A percentile compares a stretch with the other conserved stretches of the same genome.
Conservation (phyloP, 2,329 filamentous ascomycete species). For the Fusarium avenaceum region DNA sequence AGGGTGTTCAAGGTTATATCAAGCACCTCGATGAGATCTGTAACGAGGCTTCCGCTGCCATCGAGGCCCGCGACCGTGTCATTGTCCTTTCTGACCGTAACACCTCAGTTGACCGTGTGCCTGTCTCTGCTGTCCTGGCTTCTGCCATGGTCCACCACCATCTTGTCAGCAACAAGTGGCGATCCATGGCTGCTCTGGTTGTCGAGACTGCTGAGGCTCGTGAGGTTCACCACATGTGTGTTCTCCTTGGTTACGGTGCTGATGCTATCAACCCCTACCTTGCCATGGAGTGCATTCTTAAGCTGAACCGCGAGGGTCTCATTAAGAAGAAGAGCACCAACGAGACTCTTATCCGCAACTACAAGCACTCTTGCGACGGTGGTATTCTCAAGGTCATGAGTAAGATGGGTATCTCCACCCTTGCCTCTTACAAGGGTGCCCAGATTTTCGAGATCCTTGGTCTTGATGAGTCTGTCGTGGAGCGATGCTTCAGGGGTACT, state of each 20-base stretch:
- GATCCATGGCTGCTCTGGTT: conserved; percentile 86
- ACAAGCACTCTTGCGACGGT: conserved; percentile 95
- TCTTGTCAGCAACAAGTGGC: conserved; percentile 94
- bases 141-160: conserved; percentile 97
- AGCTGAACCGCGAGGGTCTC: conserved; percentile 92
- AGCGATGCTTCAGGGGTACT: conserved; percentile 94
- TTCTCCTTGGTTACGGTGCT: conserved; percentile 94
- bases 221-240: conserved; percentile 98
- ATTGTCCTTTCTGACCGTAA: conserved; percentile 92
- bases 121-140: conserved; percentile 87
- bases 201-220: conserved; percentile 95
- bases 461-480: conserved; percentile 90
- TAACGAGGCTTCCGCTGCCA: conserved; percentile 83
- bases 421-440: conserved; percentile 96
- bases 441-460: conserved; percentile 98
- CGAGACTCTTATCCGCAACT: conserved; percentile 90
- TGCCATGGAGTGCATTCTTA: conserved; percentile 95
- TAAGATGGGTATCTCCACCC: conserved; percentile 98
- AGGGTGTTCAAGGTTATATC: conserved; percentile 86
- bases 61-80: conserved; percentile 85
- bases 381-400: conserved; percentile 99
- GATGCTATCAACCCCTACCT: conserved; percentile 96
- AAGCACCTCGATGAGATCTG: conserved; percentile 91
- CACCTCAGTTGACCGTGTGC: conserved; percentile 83
- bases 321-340: conserved; percentile 90